Conservation (phyloP, 768 basidiomycete species). For the Collybiopsis luxurians region DNA sequence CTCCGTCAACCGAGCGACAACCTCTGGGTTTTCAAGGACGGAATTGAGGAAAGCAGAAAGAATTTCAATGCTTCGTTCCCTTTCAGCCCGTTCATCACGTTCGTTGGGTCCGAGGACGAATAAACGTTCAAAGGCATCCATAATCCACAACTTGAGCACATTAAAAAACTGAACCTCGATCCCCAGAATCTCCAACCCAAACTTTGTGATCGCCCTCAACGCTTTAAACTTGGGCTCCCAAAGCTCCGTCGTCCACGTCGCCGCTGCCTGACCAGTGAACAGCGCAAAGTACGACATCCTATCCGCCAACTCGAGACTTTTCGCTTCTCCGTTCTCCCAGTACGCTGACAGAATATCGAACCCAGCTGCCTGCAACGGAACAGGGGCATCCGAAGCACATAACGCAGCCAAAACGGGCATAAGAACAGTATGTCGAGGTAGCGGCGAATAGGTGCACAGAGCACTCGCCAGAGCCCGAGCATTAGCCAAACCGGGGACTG, state of each 20-base stretch:
- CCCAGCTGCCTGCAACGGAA: conserved; percentile 61
- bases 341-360: conserved; percentile 72
- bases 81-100: conserved; percentile 46
- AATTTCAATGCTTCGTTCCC: conserved; percentile 61
- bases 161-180: conserved; percentile 57
- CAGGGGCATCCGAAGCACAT: conserved; percentile 52
- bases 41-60: conserved; percentile 57
- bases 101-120: conserved; percentile 30
- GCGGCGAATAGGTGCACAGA: conserved; percentile 50
- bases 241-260: conserved; percentile 59
- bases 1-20: conserved; percentile 59
- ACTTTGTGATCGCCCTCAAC: conserved; percentile 58
- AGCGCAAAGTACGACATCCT: conserved; percentile 63
- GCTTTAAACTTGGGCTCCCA: conserved; percentile 74
- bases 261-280: conserved; percentile 42
- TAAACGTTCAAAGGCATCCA: conserved; percentile 58
- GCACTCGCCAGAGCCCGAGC: conserved; percentile 57
- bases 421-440: conserved; percentile 51
- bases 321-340: conserved; percentile 56
- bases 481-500: conserved; percentile 64
- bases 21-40: conserved; percentile 48
- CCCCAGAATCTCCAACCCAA: conserved; percentile 59
- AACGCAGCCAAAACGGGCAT: conserved; percentile 60
- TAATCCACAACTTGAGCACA: conserved; percentile 63
- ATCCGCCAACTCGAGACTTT: conserved; percentile 50